phyloP scores from a whole-genome alignment of 2,329 filamentous ascomycete genomes.

The Drechslerella coelobrocha region DNA sequence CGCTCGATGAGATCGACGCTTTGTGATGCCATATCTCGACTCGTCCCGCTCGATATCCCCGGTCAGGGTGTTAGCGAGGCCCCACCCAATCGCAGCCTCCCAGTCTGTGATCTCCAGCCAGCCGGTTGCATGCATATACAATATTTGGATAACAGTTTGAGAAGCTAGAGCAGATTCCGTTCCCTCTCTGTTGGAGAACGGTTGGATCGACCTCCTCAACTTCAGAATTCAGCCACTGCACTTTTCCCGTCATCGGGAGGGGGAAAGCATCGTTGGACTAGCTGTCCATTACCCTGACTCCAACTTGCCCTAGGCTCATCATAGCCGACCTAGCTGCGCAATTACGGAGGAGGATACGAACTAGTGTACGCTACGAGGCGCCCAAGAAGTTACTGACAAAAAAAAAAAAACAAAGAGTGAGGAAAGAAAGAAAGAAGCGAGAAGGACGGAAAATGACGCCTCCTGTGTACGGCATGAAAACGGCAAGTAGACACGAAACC shows the following conservation, averaged over 20 bases:
- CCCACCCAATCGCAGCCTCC: not conserved
- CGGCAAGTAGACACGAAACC: conserved; percentile 22
- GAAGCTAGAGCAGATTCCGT: not conserved
- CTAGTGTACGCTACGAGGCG: conserved; percentile 23
- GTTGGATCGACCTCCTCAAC: not conserved
- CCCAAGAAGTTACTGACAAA: conserved; percentile 18
- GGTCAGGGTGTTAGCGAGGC: not conserved
- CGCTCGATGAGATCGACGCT: not conserved
- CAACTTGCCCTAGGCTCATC: not conserved
- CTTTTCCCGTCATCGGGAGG: not conserved
- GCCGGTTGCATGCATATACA: not conserved
- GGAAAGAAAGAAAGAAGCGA: not conserved
- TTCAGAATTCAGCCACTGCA: not conserved
- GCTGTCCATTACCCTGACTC: too few relatives aligned
- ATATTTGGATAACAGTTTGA: not conserved
- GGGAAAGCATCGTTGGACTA: too few relatives aligned
- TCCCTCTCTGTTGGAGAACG: not conserved
- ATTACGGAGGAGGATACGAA: not conserved
- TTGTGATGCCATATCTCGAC: not conserved
- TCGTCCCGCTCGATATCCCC: not conserved
- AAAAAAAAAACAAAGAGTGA: conserved; percentile 3
- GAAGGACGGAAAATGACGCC: conserved; percentile 28
- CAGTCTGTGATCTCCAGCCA: not conserved
- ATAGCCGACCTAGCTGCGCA: not conserved
- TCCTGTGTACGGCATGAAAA: conserved; percentile 44